These are phyloP conservation scores for Orobanche coerulescens DNA, from an alignment of 257 asterid genomes.

Conservation along the genomic window DNA sequence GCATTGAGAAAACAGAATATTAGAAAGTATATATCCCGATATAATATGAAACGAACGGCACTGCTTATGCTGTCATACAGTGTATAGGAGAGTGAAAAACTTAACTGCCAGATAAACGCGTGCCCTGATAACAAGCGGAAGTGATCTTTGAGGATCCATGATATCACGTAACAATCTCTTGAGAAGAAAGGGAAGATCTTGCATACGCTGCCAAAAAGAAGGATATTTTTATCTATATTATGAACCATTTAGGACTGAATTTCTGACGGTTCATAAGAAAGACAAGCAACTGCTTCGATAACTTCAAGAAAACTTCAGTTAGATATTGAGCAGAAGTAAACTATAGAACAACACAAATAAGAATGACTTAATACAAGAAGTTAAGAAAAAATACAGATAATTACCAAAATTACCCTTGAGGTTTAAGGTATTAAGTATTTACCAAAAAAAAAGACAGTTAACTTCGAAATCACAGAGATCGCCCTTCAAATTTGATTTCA, in stretches of 20 bases:
- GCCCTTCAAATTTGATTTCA: neutral
- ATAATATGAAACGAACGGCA: conserved; percentile 3
- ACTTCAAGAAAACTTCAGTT: neutral
- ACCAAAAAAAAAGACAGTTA: neutral
- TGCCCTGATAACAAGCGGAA: conserved; percentile 69
- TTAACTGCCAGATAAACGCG: conserved; percentile 92
- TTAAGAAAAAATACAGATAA: neutral
- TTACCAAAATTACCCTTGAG: neutral
- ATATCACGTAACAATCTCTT: conserved; percentile 75
- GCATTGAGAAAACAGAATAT: conserved; percentile 9
- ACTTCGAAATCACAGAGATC: neutral
- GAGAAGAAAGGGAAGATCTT: conserved; percentile 92
- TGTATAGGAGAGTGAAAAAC: conserved; percentile 29
- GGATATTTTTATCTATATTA: neutral
- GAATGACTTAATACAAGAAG: neutral
- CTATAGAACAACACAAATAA: neutral
- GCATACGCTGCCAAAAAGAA: conserved; percentile 66
- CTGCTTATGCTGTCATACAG: neutral
- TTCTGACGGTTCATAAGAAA: neutral
- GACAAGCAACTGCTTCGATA: neutral
- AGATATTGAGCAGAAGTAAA: neutral
- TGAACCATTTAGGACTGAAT: conserved; percentile 18
- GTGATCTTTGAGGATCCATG: conserved; percentile 79
- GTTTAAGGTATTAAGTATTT: no score
- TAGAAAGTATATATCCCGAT: neutral